Conservation (phyloP, 2,329 filamentous ascomycete genomes). For the Pseudocercospora pini-densiflorae region DNA sequence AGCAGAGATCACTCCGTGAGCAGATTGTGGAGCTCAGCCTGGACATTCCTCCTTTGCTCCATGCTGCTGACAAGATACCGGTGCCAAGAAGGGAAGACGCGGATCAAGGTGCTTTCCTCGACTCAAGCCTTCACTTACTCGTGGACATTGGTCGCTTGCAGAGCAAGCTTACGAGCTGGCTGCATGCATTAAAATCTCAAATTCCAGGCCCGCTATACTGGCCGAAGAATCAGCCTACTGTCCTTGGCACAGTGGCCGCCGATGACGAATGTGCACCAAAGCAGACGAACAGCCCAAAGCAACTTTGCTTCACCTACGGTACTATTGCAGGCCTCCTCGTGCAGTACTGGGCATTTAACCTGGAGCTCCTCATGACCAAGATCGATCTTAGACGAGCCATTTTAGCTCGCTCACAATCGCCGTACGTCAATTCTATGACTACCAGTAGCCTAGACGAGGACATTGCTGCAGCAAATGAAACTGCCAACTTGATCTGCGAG, state of each 20-base stretch:
- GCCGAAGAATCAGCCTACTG: not conserved
- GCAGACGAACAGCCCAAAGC: not conserved
- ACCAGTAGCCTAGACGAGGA: too few species aligned
- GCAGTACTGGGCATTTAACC: not conserved
- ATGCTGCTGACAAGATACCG: too few species aligned
- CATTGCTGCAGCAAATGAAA: too few species aligned
- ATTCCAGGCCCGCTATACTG: slow-evolving; percentile 6
- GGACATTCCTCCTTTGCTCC: too few species aligned
- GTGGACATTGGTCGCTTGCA: not conserved
- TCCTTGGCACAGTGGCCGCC: not conserved
- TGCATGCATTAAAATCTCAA: not conserved
- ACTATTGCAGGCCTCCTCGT: slow-evolving; percentile 5
- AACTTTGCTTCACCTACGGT: slow-evolving; percentile 2
- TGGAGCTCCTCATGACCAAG: too few species aligned
- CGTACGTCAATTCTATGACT: too few species aligned
- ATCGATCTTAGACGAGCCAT: too few species aligned
- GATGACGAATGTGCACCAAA: slow-evolving; percentile 1
- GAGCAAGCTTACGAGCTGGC: not conserved
- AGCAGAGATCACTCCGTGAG: too few species aligned
- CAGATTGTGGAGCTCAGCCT: too few species aligned
- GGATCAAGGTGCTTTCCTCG: not conserved
- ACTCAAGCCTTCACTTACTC: not conserved
- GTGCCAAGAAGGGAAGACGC: too few species aligned
- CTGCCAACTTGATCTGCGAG: too few species aligned
- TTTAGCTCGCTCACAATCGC: too few species aligned